Base-by-base conservation (phyloP, 2,329 filamentous ascomycete species). In the Xylariaceae sp. region DNA sequence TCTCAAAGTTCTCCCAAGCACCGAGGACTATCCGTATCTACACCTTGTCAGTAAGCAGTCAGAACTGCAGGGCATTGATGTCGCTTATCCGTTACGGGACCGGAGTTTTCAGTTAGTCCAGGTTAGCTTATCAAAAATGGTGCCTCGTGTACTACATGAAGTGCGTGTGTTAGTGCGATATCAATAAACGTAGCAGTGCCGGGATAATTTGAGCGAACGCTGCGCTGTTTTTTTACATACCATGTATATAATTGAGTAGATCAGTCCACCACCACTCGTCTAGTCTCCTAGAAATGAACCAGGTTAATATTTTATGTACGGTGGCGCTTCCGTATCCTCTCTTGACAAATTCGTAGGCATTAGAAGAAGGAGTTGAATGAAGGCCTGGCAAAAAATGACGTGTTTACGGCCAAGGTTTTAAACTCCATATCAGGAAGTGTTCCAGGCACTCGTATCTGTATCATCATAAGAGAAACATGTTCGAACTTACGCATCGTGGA, bases 401-500 rank as follows among this genome's bases (percentile, higher is more conserved):
- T 5, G 36, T 45, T 40, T 29, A 40, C 16, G 3, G 21, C 7
- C 7, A 14, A 44, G 21, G 21, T 41, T 36, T 21, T 37, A 36
- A 14, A 17, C 6, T 16, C 17, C 26, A 40, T 21, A 29, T 36
- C 49, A 29, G 16, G 14, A 14, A 5, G 28, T 28, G 12, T 31
- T 6, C 26, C 21, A 29, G 29, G 17, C 33, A 31, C 23, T 14
- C 26, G 33, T 16, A 33, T 31, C n/a, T 16, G 34, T 7, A 26
- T 8, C 21, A 14, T 23, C 3, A 28, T 2, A 16, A 28, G 26
- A 29, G 2, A 34, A 11, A 12, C 6, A 70, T 74, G 64, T 68
- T 74, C 72, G 6, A 31, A 60, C 47, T 69, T 66, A 75, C 70
- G 80, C 79, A 66, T 92, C 89, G 67, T 92, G 88, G 41, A 93